A percentile compares a stretch with the other conserved stretches of the same genome.
phyloP scores from a whole-genome alignment of 352 stramenopile species.

The Phytophthora ramorum region DNA sequence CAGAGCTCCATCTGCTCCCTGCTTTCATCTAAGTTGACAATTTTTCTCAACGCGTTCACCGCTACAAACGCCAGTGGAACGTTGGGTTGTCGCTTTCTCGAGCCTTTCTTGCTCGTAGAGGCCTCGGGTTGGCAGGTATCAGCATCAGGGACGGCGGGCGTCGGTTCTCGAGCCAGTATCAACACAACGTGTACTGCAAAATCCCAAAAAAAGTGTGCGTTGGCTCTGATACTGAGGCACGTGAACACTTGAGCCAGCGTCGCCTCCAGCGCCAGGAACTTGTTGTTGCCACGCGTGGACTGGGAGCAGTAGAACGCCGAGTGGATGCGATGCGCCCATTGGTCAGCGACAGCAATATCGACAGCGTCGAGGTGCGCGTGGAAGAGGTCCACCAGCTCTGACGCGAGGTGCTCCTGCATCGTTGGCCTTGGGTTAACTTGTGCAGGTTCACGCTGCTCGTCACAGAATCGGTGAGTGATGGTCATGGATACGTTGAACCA shows the following conservation, averaged over 20 bases:
- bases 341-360: background rate
- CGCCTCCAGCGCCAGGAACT: slow-evolving; percentile 59
- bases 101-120: slow-evolving; percentile 19
- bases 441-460: background rate
- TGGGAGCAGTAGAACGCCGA: slow-evolving; percentile 35
- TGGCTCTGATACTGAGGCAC: slow-evolving; percentile 1
- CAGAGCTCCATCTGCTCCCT: slow-evolving; percentile 15
- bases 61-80: slow-evolving; percentile 62
- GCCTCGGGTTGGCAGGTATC: background rate
- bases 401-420: slow-evolving; percentile 8
- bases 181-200: slow-evolving; percentile 55
- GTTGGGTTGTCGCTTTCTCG: slow-evolving; percentile 57
- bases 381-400: slow-evolving; percentile 8
- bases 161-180: slow-evolving; percentile 27
- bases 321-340: slow-evolving; percentile 40
- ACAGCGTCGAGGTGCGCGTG: background rate
- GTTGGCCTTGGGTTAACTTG: slow-evolving; percentile 3
- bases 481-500: too few species aligned
- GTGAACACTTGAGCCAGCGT: slow-evolving; percentile 37
- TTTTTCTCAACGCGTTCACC: slow-evolving; percentile 55
- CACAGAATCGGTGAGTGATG: too few species aligned
- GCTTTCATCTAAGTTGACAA: slow-evolving; percentile 12
- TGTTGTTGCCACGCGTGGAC: slow-evolving; percentile 42
- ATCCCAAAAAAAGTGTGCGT: slow-evolving; percentile 34
- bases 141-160: background rate